Evolutionary conservation across 2,329 filamentous ascomycete species (phyloP).

Genomic region (Ilyonectria robusta): DNA sequence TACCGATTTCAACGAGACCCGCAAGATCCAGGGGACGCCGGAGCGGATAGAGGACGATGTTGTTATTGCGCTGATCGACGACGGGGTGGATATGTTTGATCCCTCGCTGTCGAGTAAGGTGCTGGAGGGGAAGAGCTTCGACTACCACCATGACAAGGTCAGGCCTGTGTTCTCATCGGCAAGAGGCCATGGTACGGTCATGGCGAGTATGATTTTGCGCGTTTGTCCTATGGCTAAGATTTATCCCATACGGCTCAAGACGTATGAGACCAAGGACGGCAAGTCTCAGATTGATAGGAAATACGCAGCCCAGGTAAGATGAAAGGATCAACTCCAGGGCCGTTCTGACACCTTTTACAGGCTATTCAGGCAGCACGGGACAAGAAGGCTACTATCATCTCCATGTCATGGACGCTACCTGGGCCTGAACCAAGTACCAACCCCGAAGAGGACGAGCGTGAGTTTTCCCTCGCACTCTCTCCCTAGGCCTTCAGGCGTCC

Average conservation of each 20-base stretch:
- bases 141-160: constrained; percentile 11
- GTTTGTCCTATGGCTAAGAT: constrained; percentile 46
- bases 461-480: too few species aligned
- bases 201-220: constrained; percentile 43
- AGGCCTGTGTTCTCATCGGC: constrained; percentile 18
- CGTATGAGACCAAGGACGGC: constrained; percentile 10
- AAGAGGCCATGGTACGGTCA: constrained; percentile 41
- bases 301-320: constrained; percentile 22
- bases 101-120: neutral
- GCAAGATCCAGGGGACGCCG: too few species aligned
- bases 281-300: constrained; percentile 5
- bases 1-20: neutral
- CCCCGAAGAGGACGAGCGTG: too few species aligned
- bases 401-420: constrained; percentile 35
- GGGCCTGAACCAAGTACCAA: too few species aligned
- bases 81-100: constrained; percentile 18
- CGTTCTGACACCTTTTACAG: neutral
- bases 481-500: too few species aligned
- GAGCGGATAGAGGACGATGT: neutral
- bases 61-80: constrained; percentile 24
- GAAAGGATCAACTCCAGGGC: too few species aligned
- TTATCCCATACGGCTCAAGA: constrained; percentile 42
- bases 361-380: constrained; percentile 31
- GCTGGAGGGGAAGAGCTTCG: constrained; percentile 23
- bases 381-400: constrained; percentile 29